These are phyloP conservation scores for Leucaena leucocephala DNA, from an alignment of 306 rosid species.

Conservation along the genomic window DNA sequence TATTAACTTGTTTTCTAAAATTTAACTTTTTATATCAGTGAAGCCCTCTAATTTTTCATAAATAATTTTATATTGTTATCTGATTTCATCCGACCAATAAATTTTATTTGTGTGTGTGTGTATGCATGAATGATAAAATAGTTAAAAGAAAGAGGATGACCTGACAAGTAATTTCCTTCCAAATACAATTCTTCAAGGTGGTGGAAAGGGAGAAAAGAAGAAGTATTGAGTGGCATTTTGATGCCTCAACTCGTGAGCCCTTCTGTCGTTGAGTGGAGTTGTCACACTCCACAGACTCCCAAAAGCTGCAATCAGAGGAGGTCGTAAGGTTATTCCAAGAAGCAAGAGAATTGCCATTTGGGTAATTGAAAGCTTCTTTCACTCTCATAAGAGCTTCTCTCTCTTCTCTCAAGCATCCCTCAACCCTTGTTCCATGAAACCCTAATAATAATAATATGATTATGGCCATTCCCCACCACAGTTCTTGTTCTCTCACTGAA, in stretches of 20 bases:
- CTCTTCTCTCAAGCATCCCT: not conserved
- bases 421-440: not conserved
- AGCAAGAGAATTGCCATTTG: slow-evolving; percentile 9
- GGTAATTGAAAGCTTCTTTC: slow-evolving; percentile 19
- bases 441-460: not conserved
- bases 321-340: not conserved
- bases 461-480: not conserved
- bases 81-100: too few species aligned
- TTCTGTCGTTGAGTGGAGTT: not conserved
- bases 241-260: not conserved
- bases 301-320: not conserved
- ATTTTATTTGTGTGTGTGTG: too few species aligned
- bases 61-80: too few species aligned
- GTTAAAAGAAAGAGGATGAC: not conserved
- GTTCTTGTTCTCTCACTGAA: not conserved
- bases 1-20: too few species aligned
- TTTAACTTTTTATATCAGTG: too few species aligned
- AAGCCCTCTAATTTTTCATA: too few species aligned
- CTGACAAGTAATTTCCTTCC: not conserved
- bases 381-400: slow-evolving; percentile 21
- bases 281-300: slow-evolving; percentile 21
- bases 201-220: slow-evolving; percentile 6
- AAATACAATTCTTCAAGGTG: not conserved
- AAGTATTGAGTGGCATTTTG: slow-evolving; percentile 3
- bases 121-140: too few species aligned